phyloP scores from a whole-genome alignment of 257 asterid species.

The Coffea eugenioides region DNA sequence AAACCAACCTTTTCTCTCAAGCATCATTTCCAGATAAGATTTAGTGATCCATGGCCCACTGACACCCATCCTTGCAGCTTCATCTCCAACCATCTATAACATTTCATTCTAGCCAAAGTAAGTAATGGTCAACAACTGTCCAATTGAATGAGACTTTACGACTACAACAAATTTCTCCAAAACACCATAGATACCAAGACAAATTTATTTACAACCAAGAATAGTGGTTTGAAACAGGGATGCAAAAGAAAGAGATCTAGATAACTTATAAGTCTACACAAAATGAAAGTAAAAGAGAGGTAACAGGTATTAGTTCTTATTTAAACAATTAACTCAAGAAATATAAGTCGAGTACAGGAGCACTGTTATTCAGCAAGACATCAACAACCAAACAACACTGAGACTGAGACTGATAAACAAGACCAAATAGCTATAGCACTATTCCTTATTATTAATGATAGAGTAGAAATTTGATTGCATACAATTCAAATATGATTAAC shows the following conservation, averaged over 20 bases:
- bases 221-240: not conserved
- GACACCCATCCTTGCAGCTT: conserved; percentile 85
- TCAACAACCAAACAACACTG: not conserved
- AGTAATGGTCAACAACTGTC: conserved; percentile 3
- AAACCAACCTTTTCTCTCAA: conserved; percentile 81
- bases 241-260: not conserved
- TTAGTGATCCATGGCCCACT: conserved; percentile 95
- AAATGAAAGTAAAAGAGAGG: too few relatives aligned
- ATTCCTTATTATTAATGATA: not conserved
- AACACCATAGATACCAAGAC: not conserved
- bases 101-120: conserved; percentile 24
- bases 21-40: conserved; percentile 97
- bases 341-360: not conserved
- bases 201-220: not conserved
- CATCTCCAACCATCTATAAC: conserved; percentile 79
- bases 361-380: not conserved
- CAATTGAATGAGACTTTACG: not conserved
- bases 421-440: not conserved
- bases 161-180: not conserved
- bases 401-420: not conserved
- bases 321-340: not conserved
- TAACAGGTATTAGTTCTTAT: not conserved
- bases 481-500: not conserved
- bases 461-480: not conserved
- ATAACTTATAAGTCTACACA: not conserved